Evolutionary conservation across 2,329 filamentous ascomycete species (phyloP), one percentile per base, ranked within the genome.

Genomic region (Passalora sequoiae): DNA sequence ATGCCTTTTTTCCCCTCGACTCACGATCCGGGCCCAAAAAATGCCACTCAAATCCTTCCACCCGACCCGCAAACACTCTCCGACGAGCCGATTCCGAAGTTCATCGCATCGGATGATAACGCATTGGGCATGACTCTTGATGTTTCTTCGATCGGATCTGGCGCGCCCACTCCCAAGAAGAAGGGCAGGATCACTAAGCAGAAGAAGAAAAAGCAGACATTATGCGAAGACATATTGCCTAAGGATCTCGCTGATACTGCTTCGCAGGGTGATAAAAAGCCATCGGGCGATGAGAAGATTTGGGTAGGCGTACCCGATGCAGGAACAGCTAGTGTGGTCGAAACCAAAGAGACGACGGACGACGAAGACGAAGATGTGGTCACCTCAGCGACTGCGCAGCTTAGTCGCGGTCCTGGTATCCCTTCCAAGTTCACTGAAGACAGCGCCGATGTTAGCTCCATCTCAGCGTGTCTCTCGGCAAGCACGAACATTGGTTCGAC

Each of bases 61-160:
- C 9, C 17, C 17, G 2, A 33, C 30, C 30, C 17, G 5, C 3
- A 19, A n/a, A 9, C 17, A 3, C 7, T 4, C 9, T 31, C 10
- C 8, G 6, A 31, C 3, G 31, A 16, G 8, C 8, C 31, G 5
- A 2, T 20, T 10, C 16, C 13, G 33, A 24, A 24, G 17, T 13
- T 20, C 8, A 20, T 8, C 9, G 9, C 16, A 19, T 3, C 9
- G 20, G 33, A 36, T 24, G 20, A 20, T 28, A n/a, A 8, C 2
- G 28, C 28, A 7, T 15, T 17, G 9, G 24, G 16, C 4, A 8
- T 25, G 16, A 20, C 48, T 24, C 38, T 42, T 10, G 44, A 53
- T 19, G 44, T 46, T 2, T 52, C 54, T 4, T 45, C 51, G 4
- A 51, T 43, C 4, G 40, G 41, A 16, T 58, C 56, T 17, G 46